phyloP scores from a whole-genome alignment of 306 rosid genomes.

The Glycyrrhiza uralensis region DNA sequence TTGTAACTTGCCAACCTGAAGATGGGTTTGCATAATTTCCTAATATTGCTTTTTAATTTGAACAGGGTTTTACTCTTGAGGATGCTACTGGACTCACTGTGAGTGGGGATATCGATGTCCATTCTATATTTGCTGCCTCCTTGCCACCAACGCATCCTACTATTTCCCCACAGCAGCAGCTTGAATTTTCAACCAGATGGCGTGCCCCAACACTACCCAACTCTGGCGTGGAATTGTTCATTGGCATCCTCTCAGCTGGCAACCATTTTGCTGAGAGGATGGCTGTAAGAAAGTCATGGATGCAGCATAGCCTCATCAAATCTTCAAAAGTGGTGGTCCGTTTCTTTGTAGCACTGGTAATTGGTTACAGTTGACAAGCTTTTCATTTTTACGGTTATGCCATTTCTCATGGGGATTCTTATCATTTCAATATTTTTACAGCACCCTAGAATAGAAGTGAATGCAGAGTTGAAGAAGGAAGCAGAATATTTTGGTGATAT shows the following conservation, averaged over 20 bases:
- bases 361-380: neutral
- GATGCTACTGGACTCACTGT: slow-evolving; percentile 87
- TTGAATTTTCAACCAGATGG: slow-evolving; percentile 76
- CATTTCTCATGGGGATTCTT: slow-evolving; percentile 3
- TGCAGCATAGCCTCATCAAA: slow-evolving; percentile 70
- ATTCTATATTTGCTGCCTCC: slow-evolving; percentile 77
- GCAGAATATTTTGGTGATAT: slow-evolving; percentile 91
- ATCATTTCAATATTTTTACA: slow-evolving; percentile 36
- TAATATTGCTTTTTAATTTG: slow-evolving; percentile 9
- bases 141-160: slow-evolving; percentile 87
- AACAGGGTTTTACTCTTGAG: slow-evolving; percentile 91
- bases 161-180: slow-evolving; percentile 69
- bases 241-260: slow-evolving; percentile 97
- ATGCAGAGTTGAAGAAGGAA: slow-evolving; percentile 77
- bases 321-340: slow-evolving; percentile 84
- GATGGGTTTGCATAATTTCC: slow-evolving; percentile 12
- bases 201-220: slow-evolving; percentile 57
- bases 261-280: slow-evolving; percentile 95
- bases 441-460: slow-evolving; percentile 72
- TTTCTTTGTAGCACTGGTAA: slow-evolving; percentile 93
- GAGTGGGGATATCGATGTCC: slow-evolving; percentile 69
- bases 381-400: slow-evolving; percentile 11
- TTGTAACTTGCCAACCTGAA: slow-evolving; percentile 6
- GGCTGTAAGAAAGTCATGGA: slow-evolving; percentile 97
- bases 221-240: slow-evolving; percentile 57